Conservation (phyloP, 169 alveolate species). For the Eimeria acervulina region DNA sequence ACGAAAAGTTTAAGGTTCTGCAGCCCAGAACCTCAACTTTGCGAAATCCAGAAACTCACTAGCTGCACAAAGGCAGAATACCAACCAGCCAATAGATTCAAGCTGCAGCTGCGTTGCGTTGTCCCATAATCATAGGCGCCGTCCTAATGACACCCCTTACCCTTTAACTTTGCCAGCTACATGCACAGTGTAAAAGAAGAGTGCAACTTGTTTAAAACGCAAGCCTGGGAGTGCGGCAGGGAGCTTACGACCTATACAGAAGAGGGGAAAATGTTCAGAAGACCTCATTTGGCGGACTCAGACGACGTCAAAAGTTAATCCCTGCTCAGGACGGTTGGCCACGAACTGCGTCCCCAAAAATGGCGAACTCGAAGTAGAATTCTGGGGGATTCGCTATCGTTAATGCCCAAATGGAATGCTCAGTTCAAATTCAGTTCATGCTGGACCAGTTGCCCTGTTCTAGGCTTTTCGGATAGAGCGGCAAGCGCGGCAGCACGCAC, state of each 20-base stretch:
- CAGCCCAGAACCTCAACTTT: too few relatives aligned
- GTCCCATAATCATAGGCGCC: background rate
- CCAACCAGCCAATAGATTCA: background rate
- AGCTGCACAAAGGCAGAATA: background rate
- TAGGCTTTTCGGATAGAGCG: background rate
- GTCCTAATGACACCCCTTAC: background rate
- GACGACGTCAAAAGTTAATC: background rate
- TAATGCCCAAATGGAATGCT: background rate
- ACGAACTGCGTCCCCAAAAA: background rate
- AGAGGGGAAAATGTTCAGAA: background rate
- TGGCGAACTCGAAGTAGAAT: background rate
- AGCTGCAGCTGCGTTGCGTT: background rate
- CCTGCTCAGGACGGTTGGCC: background rate
- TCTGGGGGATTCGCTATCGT: background rate
- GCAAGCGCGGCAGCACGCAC: background rate
- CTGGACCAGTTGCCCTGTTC: background rate
- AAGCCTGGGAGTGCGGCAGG: background rate
- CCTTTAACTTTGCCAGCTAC: background rate
- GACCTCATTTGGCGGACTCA: background rate
- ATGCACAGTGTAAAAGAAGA: background rate
- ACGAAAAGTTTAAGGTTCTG: background rate
- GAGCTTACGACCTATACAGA: background rate
- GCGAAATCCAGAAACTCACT: background rate
- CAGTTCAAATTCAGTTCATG: too few relatives aligned
- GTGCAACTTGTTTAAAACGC: background rate